Evolutionary conservation across 2,329 filamentous ascomycete genomes (phyloP).

Genomic region (Stylonectria norvegica): DNA sequence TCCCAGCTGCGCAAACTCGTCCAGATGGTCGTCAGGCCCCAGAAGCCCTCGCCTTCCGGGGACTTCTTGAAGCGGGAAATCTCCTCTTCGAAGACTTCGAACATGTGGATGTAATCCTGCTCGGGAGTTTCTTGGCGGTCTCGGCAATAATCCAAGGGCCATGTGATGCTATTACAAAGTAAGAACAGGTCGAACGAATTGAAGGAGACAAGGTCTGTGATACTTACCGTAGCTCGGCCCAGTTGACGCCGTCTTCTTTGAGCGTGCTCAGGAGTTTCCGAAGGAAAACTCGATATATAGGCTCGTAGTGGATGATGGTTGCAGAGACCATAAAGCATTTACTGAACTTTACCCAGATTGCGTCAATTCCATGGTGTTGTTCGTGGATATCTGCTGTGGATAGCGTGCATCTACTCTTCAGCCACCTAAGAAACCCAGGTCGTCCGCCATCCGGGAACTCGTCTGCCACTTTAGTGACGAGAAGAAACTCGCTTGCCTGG

Average conservation of each 20-base stretch:
- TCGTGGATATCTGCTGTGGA: conserved; percentile 68
- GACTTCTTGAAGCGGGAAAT: conserved; percentile 70
- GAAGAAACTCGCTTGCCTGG: conserved; percentile 53
- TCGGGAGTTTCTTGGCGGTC: conserved; percentile 64
- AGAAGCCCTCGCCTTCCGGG: conserved; percentile 71
- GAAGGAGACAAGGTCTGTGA: not conserved
- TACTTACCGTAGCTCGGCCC: conserved; percentile 68
- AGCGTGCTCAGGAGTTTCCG: conserved; percentile 67
- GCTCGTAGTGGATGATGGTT: conserved; percentile 82
- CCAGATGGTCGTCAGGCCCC: conserved; percentile 84
- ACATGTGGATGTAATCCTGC: conserved; percentile 64
- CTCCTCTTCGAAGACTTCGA: conserved; percentile 73
- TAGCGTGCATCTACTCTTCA: conserved; percentile 70
- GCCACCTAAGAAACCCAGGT: conserved; percentile 71
- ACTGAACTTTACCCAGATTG: conserved; percentile 79
- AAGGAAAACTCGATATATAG: conserved; percentile 77
- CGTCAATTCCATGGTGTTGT: conserved; percentile 79
- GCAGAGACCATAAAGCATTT: conserved; percentile 71
- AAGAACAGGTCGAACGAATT: conserved; percentile 8
- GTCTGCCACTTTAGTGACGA: conserved; percentile 61
- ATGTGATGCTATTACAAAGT: conserved; percentile 55
- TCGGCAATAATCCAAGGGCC: conserved; percentile 66
- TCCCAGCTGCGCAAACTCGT: conserved; percentile 65
- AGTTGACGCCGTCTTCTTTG: conserved; percentile 77
- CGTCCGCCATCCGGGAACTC: conserved; percentile 71